Conservation (phyloP, 140 eudicot species). For the Cichorium intybus region DNA sequence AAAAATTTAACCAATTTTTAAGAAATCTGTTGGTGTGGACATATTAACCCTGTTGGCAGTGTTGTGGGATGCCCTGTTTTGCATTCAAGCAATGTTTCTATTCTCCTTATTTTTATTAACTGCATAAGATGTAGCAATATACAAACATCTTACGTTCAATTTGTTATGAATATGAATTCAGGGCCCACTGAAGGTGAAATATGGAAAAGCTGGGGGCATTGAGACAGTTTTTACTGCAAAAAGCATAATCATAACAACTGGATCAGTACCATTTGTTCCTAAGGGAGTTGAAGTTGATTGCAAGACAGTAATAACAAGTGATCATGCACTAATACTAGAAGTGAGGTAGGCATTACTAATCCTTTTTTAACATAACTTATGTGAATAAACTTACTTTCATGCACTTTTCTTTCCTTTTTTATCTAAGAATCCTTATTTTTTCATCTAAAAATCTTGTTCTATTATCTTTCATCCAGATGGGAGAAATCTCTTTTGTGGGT, state of each 20-base stretch:
- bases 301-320: conserved; percentile 97
- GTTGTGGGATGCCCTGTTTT: conserved; percentile 54
- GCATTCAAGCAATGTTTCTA: not conserved
- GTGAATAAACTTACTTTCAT: not conserved
- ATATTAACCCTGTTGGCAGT: conserved; percentile 82
- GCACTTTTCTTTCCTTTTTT: not conserved
- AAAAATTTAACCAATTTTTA: conserved; percentile 82
- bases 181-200: conserved; percentile 97
- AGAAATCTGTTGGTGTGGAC: conserved; percentile 97
- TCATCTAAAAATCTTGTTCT: too few species aligned
- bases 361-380: conserved; percentile 5
- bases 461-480: not conserved
- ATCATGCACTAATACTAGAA: conserved; percentile 92
- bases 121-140: not conserved
- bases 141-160: not conserved
- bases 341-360: conserved; percentile 65
- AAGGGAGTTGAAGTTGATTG: conserved; percentile 99
- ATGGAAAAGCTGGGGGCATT: conserved; percentile 58
- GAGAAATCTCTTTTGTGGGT: too few species aligned
- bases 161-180: conserved; percentile 29
- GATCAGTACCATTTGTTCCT: conserved; percentile 90
- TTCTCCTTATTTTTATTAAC: conserved; percentile 3
- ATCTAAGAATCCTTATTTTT: too few species aligned
- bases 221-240: conserved; percentile 76
- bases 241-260: conserved; percentile 93